Conservation (phyloP, 495 filamentous ascomycete species). For the Pyrenula aspistea region DNA sequence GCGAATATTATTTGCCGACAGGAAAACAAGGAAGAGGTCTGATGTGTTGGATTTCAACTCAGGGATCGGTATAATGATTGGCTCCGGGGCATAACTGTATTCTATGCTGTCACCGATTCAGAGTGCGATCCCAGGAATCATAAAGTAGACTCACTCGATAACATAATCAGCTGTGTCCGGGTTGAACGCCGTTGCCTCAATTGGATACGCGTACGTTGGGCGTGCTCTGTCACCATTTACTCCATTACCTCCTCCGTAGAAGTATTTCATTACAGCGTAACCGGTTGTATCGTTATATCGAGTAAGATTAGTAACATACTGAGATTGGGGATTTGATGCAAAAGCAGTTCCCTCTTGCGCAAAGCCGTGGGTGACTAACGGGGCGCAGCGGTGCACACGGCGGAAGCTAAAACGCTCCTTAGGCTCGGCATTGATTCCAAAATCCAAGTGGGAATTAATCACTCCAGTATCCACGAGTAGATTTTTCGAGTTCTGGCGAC, state of each 20-base stretch:
- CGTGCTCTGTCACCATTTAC: background rate
- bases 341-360: background rate
- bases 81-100: background rate
- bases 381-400: background rate
- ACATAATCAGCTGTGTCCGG: background rate
- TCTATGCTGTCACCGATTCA: background rate
- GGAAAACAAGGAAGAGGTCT: slow-evolving; percentile 8
- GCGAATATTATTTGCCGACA: slow-evolving; percentile 9
- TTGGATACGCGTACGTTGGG: background rate
- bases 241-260: background rate
- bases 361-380: background rate
- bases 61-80: background rate
- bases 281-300: background rate
- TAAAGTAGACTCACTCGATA: background rate
- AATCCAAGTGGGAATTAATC: slow-evolving; percentile 4
- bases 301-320: background rate
- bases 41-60: background rate
- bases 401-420: slow-evolving; percentile 5
- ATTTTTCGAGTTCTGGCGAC: background rate
- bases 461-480: slow-evolving; percentile 6
- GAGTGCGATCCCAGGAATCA: background rate
- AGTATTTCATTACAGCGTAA: background rate
- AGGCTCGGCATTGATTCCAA: slow-evolving; percentile 7
- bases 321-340: background rate
- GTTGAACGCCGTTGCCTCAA: background rate